A percentile compares a stretch with the other conserved stretches of the same genome.
These are phyloP conservation scores for Friedmanniomyces simplex DNA, from an alignment of 495 filamentous ascomycete genomes.

Conservation along the genomic window DNA sequence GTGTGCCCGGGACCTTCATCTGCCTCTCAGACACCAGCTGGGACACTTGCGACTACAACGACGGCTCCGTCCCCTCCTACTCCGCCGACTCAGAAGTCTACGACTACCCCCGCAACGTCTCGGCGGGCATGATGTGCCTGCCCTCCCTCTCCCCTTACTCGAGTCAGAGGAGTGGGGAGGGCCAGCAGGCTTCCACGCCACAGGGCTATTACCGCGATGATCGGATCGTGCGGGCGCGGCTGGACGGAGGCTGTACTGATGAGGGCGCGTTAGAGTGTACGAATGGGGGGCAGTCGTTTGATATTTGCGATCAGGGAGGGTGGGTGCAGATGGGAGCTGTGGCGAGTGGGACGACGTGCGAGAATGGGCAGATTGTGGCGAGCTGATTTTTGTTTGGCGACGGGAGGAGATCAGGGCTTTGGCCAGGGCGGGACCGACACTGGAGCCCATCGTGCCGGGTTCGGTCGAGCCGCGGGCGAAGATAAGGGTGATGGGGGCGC, in stretches of 20 bases:
- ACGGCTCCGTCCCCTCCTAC: background rate
- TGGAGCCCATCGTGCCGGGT: conserved; percentile 29
- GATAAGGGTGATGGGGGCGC: conserved; percentile 28
- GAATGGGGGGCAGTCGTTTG: conserved; percentile 9
- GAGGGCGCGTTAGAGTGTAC: conserved; percentile 13
- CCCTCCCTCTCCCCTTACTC: conserved; percentile 16
- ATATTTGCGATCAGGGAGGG: conserved; percentile 18
- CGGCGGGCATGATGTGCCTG: conserved; percentile 25
- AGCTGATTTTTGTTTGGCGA: background rate
- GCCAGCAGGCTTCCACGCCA: conserved; percentile 14
- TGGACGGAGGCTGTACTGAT: conserved; percentile 12
- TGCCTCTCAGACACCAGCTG: conserved; percentile 23
- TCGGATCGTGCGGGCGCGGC: conserved; percentile 10
- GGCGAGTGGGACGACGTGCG: conserved; percentile 14
- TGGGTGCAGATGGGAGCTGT: conserved; percentile 16
- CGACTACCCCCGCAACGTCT: conserved; percentile 19
- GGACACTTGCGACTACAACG: conserved; percentile 22
- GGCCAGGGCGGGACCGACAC: conserved; percentile 28
- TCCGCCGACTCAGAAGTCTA: conserved; percentile 15
- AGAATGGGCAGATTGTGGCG: conserved; percentile 14
- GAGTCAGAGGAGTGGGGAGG: conserved; percentile 8
- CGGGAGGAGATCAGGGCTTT: conserved; percentile 16
- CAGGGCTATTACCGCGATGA: conserved; percentile 22
- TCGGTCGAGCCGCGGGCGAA: conserved; percentile 33
- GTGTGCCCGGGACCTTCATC: conserved; percentile 28